These are phyloP conservation scores for Myxozyma neglecta DNA, from an alignment of 805 yeast genomes.

Conservation along the genomic window DNA sequence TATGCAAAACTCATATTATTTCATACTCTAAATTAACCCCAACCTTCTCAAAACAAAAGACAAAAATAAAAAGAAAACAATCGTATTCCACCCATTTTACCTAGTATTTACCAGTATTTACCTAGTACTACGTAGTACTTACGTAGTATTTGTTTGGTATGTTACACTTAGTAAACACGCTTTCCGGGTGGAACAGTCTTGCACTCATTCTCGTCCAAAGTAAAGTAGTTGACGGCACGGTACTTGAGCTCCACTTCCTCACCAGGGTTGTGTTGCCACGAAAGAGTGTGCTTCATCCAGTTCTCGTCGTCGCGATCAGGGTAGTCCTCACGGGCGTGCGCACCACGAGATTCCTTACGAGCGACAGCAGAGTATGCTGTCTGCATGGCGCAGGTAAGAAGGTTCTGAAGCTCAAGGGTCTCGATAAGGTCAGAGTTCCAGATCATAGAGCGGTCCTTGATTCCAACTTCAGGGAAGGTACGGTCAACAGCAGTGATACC, in stretches of 20 bases:
- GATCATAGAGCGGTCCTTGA: slow-evolving; percentile 95
- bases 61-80: not conserved
- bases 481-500: slow-evolving; percentile 74
- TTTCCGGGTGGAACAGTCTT: slow-evolving; percentile 95
- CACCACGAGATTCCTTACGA: slow-evolving; percentile 97
- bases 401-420: slow-evolving; percentile 92
- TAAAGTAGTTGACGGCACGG: slow-evolving; percentile 78
- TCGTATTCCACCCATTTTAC: not conserved
- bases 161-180: slow-evolving; percentile 73
- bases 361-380: slow-evolving; percentile 93
- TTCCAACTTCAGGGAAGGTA: slow-evolving; percentile 71
- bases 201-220: slow-evolving; percentile 90
- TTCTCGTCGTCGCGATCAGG: slow-evolving; percentile 92
- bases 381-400: slow-evolving; percentile 95
- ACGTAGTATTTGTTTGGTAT: not conserved
- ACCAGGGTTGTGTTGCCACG: slow-evolving; percentile 80
- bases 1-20: not conserved
- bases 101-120: no score
- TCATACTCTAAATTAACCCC: no score
- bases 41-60: not conserved
- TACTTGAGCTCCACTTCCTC: slow-evolving; percentile 72
- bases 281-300: slow-evolving; percentile 97
- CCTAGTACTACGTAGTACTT: no score
- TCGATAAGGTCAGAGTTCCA: slow-evolving; percentile 98
- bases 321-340: slow-evolving; percentile 97